These are phyloP conservation scores for Boletus pseudopeckii DNA, from an alignment of 768 basidiomycete genomes.

Conservation along the genomic window DNA sequence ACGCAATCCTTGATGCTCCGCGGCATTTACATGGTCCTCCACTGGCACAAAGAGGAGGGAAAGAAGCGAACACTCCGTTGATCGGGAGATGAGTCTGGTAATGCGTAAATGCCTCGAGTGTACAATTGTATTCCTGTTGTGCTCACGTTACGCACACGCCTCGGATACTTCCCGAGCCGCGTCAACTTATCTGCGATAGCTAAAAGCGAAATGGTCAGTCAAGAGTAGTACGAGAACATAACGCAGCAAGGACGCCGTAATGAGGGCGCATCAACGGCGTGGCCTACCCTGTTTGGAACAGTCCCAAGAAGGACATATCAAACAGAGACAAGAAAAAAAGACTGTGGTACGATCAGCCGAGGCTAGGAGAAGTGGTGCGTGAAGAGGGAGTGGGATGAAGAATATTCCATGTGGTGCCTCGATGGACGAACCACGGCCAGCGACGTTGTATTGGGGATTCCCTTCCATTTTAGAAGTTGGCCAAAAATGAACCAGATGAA, in stretches of 20 bases:
- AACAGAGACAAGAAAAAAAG: constrained; percentile 2
- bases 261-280: constrained; percentile 34
- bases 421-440: constrained; percentile 13
- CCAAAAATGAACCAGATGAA: constrained; percentile 29
- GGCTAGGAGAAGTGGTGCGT: constrained; percentile 1
- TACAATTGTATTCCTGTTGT: background rate
- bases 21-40: constrained; percentile 27
- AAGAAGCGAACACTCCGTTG: constrained; percentile 16
- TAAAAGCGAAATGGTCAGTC: too few relatives aligned
- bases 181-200: too few relatives aligned
- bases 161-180: constrained; percentile 11
- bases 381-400: constrained; percentile 18
- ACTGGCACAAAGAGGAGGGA: constrained; percentile 11
- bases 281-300: constrained; percentile 19
- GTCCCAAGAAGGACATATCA: constrained; percentile 22
- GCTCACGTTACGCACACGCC: constrained; percentile 15
- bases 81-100: constrained; percentile 23
- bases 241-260: constrained; percentile 28
- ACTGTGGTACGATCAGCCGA: constrained; percentile 1
- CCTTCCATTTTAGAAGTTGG: constrained; percentile 32
- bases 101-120: constrained; percentile 7
- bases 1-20: constrained; percentile 26
- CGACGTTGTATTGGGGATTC: constrained; percentile 17
- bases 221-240: constrained; percentile 8
- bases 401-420: constrained; percentile 19